phyloP scores from a whole-genome alignment of 163 green algal genomes.

The Smithsoniella earleae region DNA sequence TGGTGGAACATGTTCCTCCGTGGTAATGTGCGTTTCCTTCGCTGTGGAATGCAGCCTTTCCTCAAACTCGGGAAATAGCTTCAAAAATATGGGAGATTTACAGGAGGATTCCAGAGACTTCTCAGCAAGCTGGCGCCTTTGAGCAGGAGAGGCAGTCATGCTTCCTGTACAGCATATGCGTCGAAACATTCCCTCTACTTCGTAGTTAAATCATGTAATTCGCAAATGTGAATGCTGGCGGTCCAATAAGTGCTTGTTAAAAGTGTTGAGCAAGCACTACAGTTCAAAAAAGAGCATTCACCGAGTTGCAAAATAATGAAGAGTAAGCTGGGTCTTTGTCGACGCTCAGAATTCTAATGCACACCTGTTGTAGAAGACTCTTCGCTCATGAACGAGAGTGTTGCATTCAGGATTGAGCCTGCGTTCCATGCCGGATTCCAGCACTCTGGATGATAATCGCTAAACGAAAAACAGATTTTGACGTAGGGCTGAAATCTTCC shows the following conservation, averaged over 20 bases:
- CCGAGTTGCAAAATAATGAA: too few relatives aligned
- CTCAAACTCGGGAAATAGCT: slow-evolving; percentile 1
- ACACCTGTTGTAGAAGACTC: slow-evolving; percentile 14
- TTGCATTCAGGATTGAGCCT: slow-evolving; percentile 17
- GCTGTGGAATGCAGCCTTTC: slow-evolving; percentile 5
- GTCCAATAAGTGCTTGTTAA: too few relatives aligned
- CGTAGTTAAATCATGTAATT: too few relatives aligned
- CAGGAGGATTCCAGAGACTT: slow-evolving; percentile 15
- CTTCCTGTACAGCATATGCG: background rate
- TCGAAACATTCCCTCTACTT: too few relatives aligned
- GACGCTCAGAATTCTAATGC: too few relatives aligned
- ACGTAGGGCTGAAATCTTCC: slow-evolving; percentile 13
- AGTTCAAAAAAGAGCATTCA: too few relatives aligned
- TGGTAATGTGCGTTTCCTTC: too few relatives aligned
- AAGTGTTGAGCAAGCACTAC: too few relatives aligned
- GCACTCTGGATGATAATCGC: slow-evolving; percentile 14
- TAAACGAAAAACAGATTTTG: slow-evolving; percentile 31
- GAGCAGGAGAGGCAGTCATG: background rate
- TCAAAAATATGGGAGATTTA: background rate
- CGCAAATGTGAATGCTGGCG: too few relatives aligned
- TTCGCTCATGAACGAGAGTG: slow-evolving; percentile 27
- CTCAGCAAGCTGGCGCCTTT: background rate
- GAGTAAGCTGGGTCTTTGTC: background rate
- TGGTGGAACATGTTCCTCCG: too few relatives aligned
- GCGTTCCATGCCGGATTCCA: slow-evolving; percentile 24